Conservation (phyloP, 1,284 basidiomycete genomes). For the Cronartium quercuum region DNA sequence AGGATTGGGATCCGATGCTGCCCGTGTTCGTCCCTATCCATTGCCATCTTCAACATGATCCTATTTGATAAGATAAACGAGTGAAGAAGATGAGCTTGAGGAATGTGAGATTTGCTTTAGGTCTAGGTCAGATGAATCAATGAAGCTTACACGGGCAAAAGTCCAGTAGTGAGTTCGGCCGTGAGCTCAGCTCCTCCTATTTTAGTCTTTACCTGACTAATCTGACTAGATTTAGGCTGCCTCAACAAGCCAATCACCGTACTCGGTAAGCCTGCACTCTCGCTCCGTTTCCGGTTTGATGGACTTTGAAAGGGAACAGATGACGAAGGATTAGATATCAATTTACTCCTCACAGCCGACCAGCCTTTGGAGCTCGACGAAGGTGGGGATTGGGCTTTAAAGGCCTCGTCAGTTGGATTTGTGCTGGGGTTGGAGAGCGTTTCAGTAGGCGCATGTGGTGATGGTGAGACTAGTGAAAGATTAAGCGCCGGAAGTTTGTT, state of each 20-base stretch:
- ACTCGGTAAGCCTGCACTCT: background rate
- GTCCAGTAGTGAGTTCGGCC: background rate
- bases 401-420: background rate
- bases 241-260: background rate
- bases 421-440: too few species aligned
- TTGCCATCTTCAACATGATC: slow-evolving; percentile 76
- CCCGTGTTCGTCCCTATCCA: slow-evolving; percentile 83
- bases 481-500: too few species aligned
- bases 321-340: slow-evolving; percentile 3
- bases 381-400: background rate
- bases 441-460: too few species aligned
- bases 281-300: background rate
- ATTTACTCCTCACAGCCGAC: slow-evolving; percentile 20
- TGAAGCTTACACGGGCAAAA: background rate
- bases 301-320: background rate
- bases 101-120: background rate
- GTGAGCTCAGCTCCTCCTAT: background rate
- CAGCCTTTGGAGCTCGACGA: slow-evolving; percentile 13
- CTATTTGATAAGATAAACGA: background rate
- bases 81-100: background rate
- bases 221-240: background rate
- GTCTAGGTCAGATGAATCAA: background rate
- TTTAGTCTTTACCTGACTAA: background rate
- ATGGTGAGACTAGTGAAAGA: too few species aligned
- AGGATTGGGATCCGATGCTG: slow-evolving; percentile 77